A percentile compares a stretch with the other conserved stretches of the same genome.
Conservation (phyloP, 2,329 filamentous ascomycete species). For the Elsinoe arachidis region DNA sequence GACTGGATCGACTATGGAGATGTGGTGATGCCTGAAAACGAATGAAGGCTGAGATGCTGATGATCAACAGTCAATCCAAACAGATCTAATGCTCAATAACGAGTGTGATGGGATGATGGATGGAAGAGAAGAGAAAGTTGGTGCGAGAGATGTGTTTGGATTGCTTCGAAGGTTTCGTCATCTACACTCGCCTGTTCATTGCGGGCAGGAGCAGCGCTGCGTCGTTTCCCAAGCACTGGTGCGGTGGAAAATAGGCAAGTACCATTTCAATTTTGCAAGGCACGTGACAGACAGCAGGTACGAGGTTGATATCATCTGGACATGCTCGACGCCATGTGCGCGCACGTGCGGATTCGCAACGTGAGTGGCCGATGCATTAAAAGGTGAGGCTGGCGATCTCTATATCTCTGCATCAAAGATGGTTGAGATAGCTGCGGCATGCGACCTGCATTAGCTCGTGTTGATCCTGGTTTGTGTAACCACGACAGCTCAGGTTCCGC, state of each 20-base stretch:
- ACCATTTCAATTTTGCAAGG: neutral
- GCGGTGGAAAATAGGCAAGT: neutral
- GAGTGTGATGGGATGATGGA: slow-evolving; percentile 33
- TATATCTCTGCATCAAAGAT: slow-evolving; percentile 27
- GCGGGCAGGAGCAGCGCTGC: neutral
- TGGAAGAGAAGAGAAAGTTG: neutral
- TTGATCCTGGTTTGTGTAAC: slow-evolving; percentile 6
- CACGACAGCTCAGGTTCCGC: neutral
- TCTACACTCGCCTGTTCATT: neutral
- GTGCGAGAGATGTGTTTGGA: neutral
- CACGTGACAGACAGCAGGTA: too few species aligned
- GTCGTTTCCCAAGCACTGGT: neutral
- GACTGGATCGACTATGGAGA: neutral
- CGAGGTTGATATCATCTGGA: too few species aligned
- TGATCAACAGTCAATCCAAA: slow-evolving; percentile 20
- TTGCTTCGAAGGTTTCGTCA: neutral
- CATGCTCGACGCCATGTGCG: neutral
- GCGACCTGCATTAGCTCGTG: slow-evolving; percentile 7
- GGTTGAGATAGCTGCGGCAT: neutral
- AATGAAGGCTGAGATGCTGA: slow-evolving; percentile 54
- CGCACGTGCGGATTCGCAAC: neutral
- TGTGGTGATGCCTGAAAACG: slow-evolving; percentile 43
- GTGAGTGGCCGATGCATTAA: neutral
- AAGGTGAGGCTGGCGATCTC: slow-evolving; percentile 1
- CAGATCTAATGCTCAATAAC: slow-evolving; percentile 57